Conservation (phyloP, 352 stramenopile genomes). For the Blastocystis sp. region DNA sequence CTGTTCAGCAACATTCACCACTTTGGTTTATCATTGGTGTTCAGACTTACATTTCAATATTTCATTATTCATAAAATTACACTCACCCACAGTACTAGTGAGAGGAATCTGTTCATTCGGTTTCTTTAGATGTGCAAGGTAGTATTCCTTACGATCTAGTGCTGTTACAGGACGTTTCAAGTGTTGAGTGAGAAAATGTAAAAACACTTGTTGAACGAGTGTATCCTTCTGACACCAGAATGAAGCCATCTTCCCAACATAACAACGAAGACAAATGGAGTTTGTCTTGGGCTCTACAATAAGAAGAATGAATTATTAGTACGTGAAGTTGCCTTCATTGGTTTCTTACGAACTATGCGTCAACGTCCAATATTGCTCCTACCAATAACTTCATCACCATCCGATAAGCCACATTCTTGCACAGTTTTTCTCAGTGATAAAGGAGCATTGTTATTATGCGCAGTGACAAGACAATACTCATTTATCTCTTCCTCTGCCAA, state of each 20-base stretch:
- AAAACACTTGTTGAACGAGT: neutral
- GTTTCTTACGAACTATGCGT: too few relatives aligned
- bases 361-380: neutral
- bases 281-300: neutral
- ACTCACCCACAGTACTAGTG: neutral
- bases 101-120: neutral
- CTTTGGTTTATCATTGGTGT: too few relatives aligned
- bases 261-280: neutral
- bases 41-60: too few relatives aligned
- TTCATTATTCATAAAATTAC: neutral
- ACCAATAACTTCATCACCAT: neutral
- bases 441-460: neutral
- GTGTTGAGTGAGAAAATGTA: neutral
- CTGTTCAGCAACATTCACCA: too few relatives aligned
- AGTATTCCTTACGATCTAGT: neutral
- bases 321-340: too few relatives aligned
- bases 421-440: neutral
- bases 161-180: neutral
- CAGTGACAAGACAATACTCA: neutral
- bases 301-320: too few relatives aligned
- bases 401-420: neutral
- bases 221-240: neutral
- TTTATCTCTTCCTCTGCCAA: neutral
- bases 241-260: neutral
- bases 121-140: neutral